Base-by-base conservation (phyloP, 805 yeast genomes). In the Komagataella mondaviorum region DNA sequence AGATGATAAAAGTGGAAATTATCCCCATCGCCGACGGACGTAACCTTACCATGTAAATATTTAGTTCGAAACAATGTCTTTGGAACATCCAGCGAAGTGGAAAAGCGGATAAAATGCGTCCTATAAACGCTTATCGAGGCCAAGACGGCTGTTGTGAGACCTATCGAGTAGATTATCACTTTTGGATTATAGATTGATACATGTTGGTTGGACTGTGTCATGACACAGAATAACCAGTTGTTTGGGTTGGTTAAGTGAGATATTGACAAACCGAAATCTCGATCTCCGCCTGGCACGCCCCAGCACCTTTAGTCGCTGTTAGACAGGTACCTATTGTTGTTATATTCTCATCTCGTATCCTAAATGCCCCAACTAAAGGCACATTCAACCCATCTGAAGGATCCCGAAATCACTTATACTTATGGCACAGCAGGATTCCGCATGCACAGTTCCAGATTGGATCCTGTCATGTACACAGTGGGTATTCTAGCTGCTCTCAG, bases 341-440 rank as follows among this genome's bases (percentile, higher is more conserved):
- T 8, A 3, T 30, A 14, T 30, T 30, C 39, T 4, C 39, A 20
- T 20, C 20, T 20, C 20, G 20, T 20, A 20, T 20, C 39, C 39
- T 10, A 30, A 30, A 30, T 30, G 39, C 39, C 39, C 39, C 39
- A 30, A 30, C 14, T 30, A 30, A 10, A 30, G 8, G 39, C 39
- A 30, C 39, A 30, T 30, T 30, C 39, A 2, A 3, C 10, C 39
- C 39, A 30, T 10, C 39, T 30, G 39, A 30, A 30, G n/a, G n/a
- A 30, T 10, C 5, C 39, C 14, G 14, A 30, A 30, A 10, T 30
- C 5, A 10, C 18, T 6, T 45, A 20, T 23, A 18, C 47, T 45
- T 93, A 93, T 60, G 99, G 99, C n/a, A 93, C 99, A 1, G 99
- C 99, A 1, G 99, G 99, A 6, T 93, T 93, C 69, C 78, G 99